Percentiles rank a stretch among this genome's conserved stretches.
These are phyloP conservation scores for Rhodamnia argentea DNA, from an alignment of 345 rosid genomes.

Conservation along the genomic window DNA sequence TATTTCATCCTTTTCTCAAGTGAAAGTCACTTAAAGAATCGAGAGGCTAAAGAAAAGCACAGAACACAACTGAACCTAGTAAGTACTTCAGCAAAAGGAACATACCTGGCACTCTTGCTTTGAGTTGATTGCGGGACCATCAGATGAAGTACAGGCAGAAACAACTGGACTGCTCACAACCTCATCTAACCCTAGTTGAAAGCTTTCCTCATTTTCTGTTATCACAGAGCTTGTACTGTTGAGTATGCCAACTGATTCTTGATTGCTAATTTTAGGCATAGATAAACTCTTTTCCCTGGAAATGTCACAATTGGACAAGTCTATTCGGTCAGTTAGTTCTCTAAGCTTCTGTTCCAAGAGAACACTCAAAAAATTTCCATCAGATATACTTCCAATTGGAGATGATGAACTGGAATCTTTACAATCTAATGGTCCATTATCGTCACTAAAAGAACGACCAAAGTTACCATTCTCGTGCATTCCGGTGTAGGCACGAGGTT, in stretches of 20 bases:
- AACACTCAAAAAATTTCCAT: slow-evolving; percentile 42
- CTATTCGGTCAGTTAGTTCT: slow-evolving; percentile 56
- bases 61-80: background rate
- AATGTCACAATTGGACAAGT: slow-evolving; percentile 36
- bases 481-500: background rate
- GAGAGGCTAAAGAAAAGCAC: background rate
- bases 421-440: slow-evolving; percentile 7
- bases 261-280: slow-evolving; percentile 19
- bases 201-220: slow-evolving; percentile 14
- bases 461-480: background rate
- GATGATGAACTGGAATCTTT: slow-evolving; percentile 19
- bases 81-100: slow-evolving; percentile 1
- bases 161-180: slow-evolving; percentile 15
- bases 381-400: slow-evolving; percentile 31
- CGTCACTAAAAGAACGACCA: slow-evolving; percentile 14
- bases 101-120: slow-evolving; percentile 54
- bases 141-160: slow-evolving; percentile 25
- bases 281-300: slow-evolving; percentile 20
- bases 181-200: slow-evolving; percentile 22
- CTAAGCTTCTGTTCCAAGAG: slow-evolving; percentile 70
- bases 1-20: background rate
- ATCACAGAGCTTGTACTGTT: slow-evolving; percentile 15
- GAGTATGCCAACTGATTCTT: slow-evolving; percentile 16
- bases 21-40: background rate
- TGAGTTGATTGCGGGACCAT: background rate